Evolutionary conservation across 2,329 filamentous ascomycete species (phyloP).

Genomic region (Penicillium polonicum): DNA sequence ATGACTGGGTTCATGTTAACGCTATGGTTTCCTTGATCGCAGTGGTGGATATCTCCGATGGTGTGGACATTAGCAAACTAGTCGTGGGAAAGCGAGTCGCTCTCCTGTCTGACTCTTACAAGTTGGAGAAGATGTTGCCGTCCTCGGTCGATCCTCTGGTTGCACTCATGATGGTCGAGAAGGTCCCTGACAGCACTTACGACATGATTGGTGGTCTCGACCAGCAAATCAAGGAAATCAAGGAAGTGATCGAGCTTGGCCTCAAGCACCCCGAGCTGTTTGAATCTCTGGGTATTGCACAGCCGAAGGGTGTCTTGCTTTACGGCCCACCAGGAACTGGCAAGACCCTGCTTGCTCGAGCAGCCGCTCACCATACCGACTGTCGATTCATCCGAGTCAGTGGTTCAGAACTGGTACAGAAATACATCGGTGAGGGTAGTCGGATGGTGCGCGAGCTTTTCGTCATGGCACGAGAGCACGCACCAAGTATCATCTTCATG

Average conservation of each 20-base stretch:
- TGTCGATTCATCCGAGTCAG: constrained; percentile 99
- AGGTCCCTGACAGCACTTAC: constrained; percentile 99
- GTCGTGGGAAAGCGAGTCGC: constrained; percentile 97
- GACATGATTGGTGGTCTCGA: constrained; percentile 99
- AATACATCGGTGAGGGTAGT: constrained; percentile 97
- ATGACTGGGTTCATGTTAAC: background rate
- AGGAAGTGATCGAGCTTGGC: constrained; percentile 98
- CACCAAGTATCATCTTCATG: constrained; percentile 99
- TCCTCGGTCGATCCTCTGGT: constrained; percentile 98
- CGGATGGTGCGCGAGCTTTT: constrained; percentile 99
- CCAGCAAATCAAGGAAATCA: constrained; percentile 99
- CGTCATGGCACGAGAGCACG: constrained; percentile 98
- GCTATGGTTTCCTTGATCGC: constrained; percentile 8
- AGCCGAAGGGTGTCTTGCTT: constrained; percentile 94
- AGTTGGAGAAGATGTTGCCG: constrained; percentile 96
- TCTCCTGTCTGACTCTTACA: constrained; percentile 94
- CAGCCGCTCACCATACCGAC: constrained; percentile 96
- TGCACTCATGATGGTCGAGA: constrained; percentile 99
- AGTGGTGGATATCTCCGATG: constrained; percentile 96
- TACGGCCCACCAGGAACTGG: constrained; percentile 97
- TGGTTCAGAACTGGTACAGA: constrained; percentile 94
- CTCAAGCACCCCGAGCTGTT: constrained; percentile 98
- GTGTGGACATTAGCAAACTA: constrained; percentile 91
- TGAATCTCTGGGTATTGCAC: constrained; percentile 96
- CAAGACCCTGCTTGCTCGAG: constrained; percentile 91